phyloP scores from a whole-genome alignment of 805 yeast genomes.

The Candida endomychidarum region DNA sequence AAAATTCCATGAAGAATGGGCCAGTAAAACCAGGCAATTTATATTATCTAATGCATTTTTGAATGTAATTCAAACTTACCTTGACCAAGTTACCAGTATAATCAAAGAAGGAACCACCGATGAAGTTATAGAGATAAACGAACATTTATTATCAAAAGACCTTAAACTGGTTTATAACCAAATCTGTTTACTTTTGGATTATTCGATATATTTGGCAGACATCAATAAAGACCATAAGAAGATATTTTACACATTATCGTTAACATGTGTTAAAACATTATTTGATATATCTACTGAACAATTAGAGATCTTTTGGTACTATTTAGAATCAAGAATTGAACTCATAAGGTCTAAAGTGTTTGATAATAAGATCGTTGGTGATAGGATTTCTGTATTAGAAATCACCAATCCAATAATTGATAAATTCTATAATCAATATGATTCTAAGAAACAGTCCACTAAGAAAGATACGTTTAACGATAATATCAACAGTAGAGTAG shows the following conservation, averaged over 20 bases:
- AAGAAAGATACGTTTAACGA: conserved; percentile 42
- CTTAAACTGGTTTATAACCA: conserved; percentile 12
- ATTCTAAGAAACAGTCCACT: conserved; percentile 28
- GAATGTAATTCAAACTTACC: conserved; percentile 9
- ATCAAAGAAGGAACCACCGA: not conserved
- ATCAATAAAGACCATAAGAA: conserved; percentile 19
- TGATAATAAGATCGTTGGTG: conserved; percentile 26
- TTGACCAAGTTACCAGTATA: not conserved
- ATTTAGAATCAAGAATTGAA: conserved; percentile 33
- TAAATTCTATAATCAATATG: conserved; percentile 19
- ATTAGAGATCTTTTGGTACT: conserved; percentile 34
- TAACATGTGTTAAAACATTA: conserved; percentile 24
- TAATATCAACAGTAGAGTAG: conserved; percentile 34
- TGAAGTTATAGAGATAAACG: not conserved
- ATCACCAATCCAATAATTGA: conserved; percentile 40
- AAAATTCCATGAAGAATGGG: conserved; percentile 24
- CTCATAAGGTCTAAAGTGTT: conserved; percentile 26
- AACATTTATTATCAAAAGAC: not conserved
- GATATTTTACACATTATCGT: conserved; percentile 26
- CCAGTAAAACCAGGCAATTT: conserved; percentile 21
- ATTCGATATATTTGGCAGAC: conserved; percentile 21
- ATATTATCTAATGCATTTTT: conserved; percentile 24
- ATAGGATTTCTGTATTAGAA: conserved; percentile 41
- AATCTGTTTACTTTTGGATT: conserved; percentile 27
- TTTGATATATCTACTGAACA: conserved; percentile 20